phyloP scores from a whole-genome alignment of 306 rosid genomes.

The Gillenia trifoliata region DNA sequence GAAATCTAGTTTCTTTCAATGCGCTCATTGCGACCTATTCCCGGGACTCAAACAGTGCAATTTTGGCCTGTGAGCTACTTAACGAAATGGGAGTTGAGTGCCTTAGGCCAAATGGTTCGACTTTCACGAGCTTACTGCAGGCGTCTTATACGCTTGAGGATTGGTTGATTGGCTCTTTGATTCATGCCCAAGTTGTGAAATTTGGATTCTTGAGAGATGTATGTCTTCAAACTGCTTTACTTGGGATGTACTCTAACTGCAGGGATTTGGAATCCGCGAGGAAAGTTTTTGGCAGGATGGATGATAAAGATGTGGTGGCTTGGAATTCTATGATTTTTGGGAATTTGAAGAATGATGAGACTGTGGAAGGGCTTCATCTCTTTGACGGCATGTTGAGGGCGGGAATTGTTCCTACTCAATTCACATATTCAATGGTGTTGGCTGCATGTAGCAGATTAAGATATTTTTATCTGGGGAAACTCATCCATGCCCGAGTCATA shows the following conservation, averaged over 20 bases:
- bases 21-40: conserved; percentile 65
- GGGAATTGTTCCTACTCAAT: conserved; percentile 51
- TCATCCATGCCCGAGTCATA: conserved; percentile 54
- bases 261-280: conserved; percentile 54
- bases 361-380: conserved; percentile 37
- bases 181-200: conserved; percentile 60
- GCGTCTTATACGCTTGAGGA: conserved; percentile 52
- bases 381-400: conserved; percentile 43
- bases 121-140: conserved; percentile 64
- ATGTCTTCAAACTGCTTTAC: conserved; percentile 62
- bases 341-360: conserved; percentile 52
- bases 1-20: conserved; percentile 70
- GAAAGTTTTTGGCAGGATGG: conserved; percentile 41
- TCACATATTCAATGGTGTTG: conserved; percentile 65
- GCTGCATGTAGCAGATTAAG: conserved; percentile 51
- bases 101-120: conserved; percentile 50
- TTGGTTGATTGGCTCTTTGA: conserved; percentile 51
- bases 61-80: conserved; percentile 36
- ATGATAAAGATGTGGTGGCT: conserved; percentile 54
- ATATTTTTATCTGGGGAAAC: conserved; percentile 40
- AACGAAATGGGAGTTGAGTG: conserved; percentile 34
- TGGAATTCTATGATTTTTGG: conserved; percentile 81
- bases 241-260: conserved; percentile 72
- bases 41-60: conserved; percentile 35
- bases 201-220: conserved; percentile 56